Base-by-base conservation (phyloP, 23 red algal genomes). In the Gracilaria gracilis region DNA sequence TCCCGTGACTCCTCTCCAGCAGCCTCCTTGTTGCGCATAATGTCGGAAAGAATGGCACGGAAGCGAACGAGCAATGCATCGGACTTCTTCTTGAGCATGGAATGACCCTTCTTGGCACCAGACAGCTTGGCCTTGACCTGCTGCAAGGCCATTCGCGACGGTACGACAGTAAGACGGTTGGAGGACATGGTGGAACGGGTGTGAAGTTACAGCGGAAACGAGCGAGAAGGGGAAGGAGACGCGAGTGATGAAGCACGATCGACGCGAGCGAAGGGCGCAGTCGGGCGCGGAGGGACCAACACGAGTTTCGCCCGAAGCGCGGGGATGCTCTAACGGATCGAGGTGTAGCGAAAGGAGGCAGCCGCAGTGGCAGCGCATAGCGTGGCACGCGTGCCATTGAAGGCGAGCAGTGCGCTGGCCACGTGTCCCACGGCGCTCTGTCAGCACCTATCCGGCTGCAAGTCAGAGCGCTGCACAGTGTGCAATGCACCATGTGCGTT, bases 31-130 rank as follows among this genome's bases (percentile, higher is more conserved):
- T 88, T 89, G 55, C 93, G 94, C 38, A 96, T 39, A 38, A 99
- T 95, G 35, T 96, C 86, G 4, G 91, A 89, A 29, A 99, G 90
- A 72, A 99, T 94, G 51, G 94, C 88, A 17, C 97, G 94, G 57
- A 99, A 99, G 62, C 97, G 94, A 16, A 96, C 97, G 35, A 93
- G 85, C 33, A 99, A 79, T 3, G 97, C 97, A 75, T 99, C 97
- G 38, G 86, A 50, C 83, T 99, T 99, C 73, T 99, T 99, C 91
- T 99, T 96, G 21, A 99, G 88, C 91, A 99, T 95, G 36, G 92
- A 93, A 84, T 99, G 93, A 21, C 97, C 97, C 71, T 95, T 95
- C 44, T 69, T 94, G 2, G 97, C 97, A 57, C 97, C 97, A 0
- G 75, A 34, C 27, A 96, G 75, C 74, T 92, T 90, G 8, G 80